These are phyloP conservation scores for Lentinula boryana DNA, from an alignment of 768 basidiomycete species.

Conservation along the genomic window DNA sequence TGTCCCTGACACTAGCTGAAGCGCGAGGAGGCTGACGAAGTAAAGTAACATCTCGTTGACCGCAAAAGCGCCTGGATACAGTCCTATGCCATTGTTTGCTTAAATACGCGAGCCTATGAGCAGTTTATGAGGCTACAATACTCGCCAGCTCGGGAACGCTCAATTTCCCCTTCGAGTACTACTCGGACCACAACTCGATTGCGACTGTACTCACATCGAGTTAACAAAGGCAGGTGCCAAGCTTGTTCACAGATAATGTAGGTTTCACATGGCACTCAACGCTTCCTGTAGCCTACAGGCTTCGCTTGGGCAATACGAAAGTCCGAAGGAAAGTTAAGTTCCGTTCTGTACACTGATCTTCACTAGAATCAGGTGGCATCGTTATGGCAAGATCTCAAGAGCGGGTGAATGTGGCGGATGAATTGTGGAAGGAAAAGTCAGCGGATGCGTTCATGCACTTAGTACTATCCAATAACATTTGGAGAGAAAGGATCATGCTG, in stretches of 20 bases:
- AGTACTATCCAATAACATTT: too few relatives aligned
- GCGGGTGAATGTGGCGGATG: background rate
- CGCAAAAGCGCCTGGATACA: background rate
- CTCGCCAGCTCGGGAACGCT: background rate
- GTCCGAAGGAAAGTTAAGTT: background rate
- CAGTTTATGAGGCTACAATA: too few relatives aligned
- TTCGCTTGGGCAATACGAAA: background rate
- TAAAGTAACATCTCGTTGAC: background rate
- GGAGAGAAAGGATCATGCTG: too few relatives aligned
- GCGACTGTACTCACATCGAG: background rate
- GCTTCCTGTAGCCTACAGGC: background rate
- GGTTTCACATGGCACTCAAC: background rate
- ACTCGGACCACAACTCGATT: background rate
- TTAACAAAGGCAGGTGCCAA: background rate
- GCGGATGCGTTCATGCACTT: background rate
- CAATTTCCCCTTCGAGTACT: background rate
- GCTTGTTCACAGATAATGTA: background rate
- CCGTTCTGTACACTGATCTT: background rate
- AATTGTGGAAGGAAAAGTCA: background rate
- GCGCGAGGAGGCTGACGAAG: background rate
- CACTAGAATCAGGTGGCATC: background rate
- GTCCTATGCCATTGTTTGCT: too few relatives aligned
- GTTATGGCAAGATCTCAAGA: background rate
- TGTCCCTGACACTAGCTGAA: constrained; percentile 22
- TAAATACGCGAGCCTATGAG: too few relatives aligned